phyloP scores from a whole-genome alignment of 768 basidiomycete genomes.

The Megacollybia marginata region DNA sequence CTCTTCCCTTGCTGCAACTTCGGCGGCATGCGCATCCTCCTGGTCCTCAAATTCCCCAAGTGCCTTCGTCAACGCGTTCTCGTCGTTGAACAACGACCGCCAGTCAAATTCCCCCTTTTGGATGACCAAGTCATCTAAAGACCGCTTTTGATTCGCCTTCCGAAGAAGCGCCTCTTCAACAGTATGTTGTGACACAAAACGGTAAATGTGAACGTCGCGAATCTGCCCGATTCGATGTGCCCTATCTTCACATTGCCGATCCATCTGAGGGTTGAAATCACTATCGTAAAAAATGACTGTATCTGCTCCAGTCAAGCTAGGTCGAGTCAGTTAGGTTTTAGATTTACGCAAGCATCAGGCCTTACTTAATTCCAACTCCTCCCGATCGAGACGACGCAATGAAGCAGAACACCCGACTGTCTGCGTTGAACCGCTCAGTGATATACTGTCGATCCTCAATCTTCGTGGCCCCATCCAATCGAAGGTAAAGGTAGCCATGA shows the following conservation, averaged over 20 bases:
- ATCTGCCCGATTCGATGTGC: conserved; percentile 99
- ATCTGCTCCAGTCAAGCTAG: conserved; percentile 77
- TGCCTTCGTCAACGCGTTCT: conserved; percentile 56
- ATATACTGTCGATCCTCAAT: conserved; percentile 91
- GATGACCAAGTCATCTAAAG: conserved; percentile 85
- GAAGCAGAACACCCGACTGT: conserved; percentile 76
- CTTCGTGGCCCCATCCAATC: conserved; percentile 93
- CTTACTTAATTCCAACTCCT: conserved; percentile 92
- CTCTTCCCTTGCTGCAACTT: conserved; percentile 68
- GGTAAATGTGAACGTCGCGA: conserved; percentile 93
- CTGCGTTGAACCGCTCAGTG: conserved; percentile 83
- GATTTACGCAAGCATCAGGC: conserved; percentile 1
- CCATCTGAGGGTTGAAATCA: conserved; percentile 97
- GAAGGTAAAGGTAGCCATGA: conserved; percentile 87
- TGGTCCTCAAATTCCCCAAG: conserved; percentile 82
- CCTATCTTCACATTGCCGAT: conserved; percentile 94
- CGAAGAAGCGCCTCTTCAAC: conserved; percentile 95
- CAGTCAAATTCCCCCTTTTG: conserved; percentile 94
- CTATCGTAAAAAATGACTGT: conserved; percentile 98
- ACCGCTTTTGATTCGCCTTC: conserved; percentile 97
- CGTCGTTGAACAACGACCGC: conserved; percentile 65
- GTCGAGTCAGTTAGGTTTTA: conserved; percentile 7
- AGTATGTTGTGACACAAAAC: conserved; percentile 83
- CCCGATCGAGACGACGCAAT: conserved; percentile 77
- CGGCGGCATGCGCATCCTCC: conserved; percentile 81